Base-by-base conservation (phyloP, 2,329 filamentous ascomycete genomes). In the Trichoderma gracile region DNA sequence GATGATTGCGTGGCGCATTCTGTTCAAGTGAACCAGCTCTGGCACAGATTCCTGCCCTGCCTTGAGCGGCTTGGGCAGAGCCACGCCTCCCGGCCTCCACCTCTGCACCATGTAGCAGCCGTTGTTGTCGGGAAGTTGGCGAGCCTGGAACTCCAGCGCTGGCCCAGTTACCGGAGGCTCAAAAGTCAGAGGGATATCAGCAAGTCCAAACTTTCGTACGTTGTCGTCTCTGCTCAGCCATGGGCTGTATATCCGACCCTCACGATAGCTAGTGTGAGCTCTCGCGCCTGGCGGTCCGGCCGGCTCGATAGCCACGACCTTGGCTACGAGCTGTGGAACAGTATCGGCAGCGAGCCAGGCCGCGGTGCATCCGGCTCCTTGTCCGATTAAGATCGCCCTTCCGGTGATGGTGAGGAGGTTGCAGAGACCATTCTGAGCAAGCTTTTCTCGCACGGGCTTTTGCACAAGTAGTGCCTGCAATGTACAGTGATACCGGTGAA, bases 301-400 rank as follows among this genome's bases (percentile, higher is more conserved):
- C 0, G 84, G 84, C 68, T 87, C 85, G 14, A 87, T 66, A 0
- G 79, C 76, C 1, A 87, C 72, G 21, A 86, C 78, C 0, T 74
- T 79, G 21, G 78, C 78, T 2, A 86, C 79, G 0, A 81, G 73
- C 0, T 78, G 68, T 0, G 84, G 83, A 3, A 78, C 71, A 2
- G 73, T 71, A 67, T 88, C 84, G 2, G 79, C 81, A 9, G 81
- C 75, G 9, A 81, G 74, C 78, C 78, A 84, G 9, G 75, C 78
- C 65, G 78, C 78, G 12, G 75, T 75, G 0, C 79, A 78, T 4
- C 81, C 80, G 17, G 83, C 78, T 0, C 81, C 83, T 66, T 87
- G 81, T 0, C 79, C 80, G 12, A 87, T 66, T 3, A 86, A 69
- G 46, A 82, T 72, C 0, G 76, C 75, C 9, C 72, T 73, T 3